phyloP scores from a whole-genome alignment of 2,329 filamentous ascomycete genomes.

The Graphilbum sp. region DNA sequence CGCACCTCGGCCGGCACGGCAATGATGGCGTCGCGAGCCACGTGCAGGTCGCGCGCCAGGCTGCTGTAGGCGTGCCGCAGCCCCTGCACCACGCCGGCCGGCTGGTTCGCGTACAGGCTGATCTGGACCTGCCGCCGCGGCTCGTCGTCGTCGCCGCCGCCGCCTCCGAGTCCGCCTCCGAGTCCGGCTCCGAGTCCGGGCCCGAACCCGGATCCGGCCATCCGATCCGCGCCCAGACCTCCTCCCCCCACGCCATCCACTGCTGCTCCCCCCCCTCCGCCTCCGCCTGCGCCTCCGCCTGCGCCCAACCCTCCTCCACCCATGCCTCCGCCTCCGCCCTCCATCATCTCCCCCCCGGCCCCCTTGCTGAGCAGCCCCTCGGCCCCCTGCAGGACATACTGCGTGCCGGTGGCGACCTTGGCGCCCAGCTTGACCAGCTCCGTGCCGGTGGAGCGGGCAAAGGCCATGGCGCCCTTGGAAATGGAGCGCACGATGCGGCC shows the following conservation, averaged over 20 bases:
- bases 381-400: slow-evolving; percentile 78
- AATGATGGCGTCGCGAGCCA: slow-evolving; percentile 81
- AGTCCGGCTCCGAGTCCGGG: slow-evolving; percentile 6
- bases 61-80: slow-evolving; percentile 69
- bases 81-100: slow-evolving; percentile 74
- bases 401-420: slow-evolving; percentile 86
- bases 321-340: slow-evolving; percentile 12
- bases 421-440: slow-evolving; percentile 90
- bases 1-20: slow-evolving; percentile 85
- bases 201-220: too few relatives aligned
- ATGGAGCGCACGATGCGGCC: slow-evolving; percentile 83
- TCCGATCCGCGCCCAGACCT: background rate
- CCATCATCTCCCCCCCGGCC: background rate
- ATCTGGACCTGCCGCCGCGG: slow-evolving; percentile 64
- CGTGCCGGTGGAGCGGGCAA: slow-evolving; percentile 83
- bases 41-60: slow-evolving; percentile 70
- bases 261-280: too few relatives aligned
- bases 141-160: slow-evolving; percentile 35
- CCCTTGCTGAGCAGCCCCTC: slow-evolving; percentile 52
- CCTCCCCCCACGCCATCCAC: background rate
- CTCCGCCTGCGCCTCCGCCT: slow-evolving; percentile 8
- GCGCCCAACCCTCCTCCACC: slow-evolving; percentile 17
- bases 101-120: slow-evolving; percentile 87
- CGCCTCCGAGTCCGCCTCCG: slow-evolving; percentile 1
- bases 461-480: slow-evolving; percentile 75